Evolutionary conservation across 306 rosid genomes (phyloP).

Genomic region (Myrica gale): DNA sequence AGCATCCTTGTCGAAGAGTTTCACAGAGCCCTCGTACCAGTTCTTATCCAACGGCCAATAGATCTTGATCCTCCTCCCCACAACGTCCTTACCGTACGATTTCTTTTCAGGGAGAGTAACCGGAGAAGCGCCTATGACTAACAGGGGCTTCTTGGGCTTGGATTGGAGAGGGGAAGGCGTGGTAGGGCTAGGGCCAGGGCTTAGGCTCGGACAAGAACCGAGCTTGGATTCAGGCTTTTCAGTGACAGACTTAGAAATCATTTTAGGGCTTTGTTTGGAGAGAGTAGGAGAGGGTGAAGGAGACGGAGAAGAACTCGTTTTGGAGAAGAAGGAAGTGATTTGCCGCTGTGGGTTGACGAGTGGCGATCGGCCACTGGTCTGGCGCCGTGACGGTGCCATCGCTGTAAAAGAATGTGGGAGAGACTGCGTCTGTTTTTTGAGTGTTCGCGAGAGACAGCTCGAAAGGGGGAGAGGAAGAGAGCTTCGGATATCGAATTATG

Average conservation of each 20-base stretch:
- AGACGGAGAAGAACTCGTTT: slow-evolving; percentile 37
- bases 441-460: not conserved
- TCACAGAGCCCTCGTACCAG: slow-evolving; percentile 81
- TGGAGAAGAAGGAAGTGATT: slow-evolving; percentile 88
- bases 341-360: slow-evolving; percentile 75
- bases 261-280: slow-evolving; percentile 29
- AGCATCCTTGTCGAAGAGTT: slow-evolving; percentile 39
- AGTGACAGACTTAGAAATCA: slow-evolving; percentile 18
- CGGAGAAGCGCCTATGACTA: slow-evolving; percentile 46
- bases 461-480: not conserved
- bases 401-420: not conserved
- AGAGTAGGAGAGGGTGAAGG: slow-evolving; percentile 11
- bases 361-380: slow-evolving; percentile 74
- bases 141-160: slow-evolving; percentile 49
- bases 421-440: not conserved
- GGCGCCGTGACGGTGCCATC: slow-evolving; percentile 61
- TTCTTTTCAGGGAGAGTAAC: slow-evolving; percentile 23
- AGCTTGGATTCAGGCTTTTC: slow-evolving; percentile 21
- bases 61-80: slow-evolving; percentile 71
- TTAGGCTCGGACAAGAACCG: slow-evolving; percentile 22
- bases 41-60: slow-evolving; percentile 74
- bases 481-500: not conserved
- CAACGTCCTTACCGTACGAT: slow-evolving; percentile 40
- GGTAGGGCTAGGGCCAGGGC: slow-evolving; percentile 27
- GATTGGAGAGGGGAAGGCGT: slow-evolving; percentile 67